A percentile compares a stretch with the other conserved stretches of the same genome.
Evolutionary conservation across 2,329 filamentous ascomycete genomes (phyloP).

Genomic region (Celoporthe dispersa): DNA sequence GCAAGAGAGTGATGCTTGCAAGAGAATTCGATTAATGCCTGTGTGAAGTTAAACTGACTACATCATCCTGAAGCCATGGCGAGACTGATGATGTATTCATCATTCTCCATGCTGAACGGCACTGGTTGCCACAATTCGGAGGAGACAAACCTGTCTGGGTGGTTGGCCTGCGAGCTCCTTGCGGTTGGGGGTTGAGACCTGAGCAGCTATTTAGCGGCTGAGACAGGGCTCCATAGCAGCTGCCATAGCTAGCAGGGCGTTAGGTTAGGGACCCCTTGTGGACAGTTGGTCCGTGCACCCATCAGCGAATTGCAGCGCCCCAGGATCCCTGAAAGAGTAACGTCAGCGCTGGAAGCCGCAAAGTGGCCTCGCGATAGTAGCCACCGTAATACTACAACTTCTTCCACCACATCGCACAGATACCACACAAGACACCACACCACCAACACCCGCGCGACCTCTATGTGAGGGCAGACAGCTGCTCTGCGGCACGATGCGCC

Average conservation of each 20-base stretch:
- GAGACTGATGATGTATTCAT: background rate
- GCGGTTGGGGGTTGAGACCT: background rate
- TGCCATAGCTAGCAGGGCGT: background rate
- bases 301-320: background rate
- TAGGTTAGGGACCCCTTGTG: background rate
- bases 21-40: background rate
- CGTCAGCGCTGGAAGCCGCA: slow-evolving; percentile 29
- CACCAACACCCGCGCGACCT: slow-evolving; percentile 22
- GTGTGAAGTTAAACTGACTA: background rate
- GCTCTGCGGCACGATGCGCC: slow-evolving; percentile 54
- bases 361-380: slow-evolving; percentile 34
- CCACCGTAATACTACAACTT: background rate
- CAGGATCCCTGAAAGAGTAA: slow-evolving; percentile 8
- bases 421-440: background rate
- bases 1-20: background rate
- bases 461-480: slow-evolving; percentile 41
- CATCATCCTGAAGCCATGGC: background rate
- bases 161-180: background rate
- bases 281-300: background rate
- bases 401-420: background rate
- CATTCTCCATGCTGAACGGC: background rate
- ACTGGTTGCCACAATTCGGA: too few relatives aligned
- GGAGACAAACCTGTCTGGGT: too few relatives aligned
- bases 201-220: background rate
- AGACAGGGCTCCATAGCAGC: background rate